Evolutionary conservation across 768 basidiomycete genomes (phyloP).

Genomic region (Suillus subalutaceus): DNA sequence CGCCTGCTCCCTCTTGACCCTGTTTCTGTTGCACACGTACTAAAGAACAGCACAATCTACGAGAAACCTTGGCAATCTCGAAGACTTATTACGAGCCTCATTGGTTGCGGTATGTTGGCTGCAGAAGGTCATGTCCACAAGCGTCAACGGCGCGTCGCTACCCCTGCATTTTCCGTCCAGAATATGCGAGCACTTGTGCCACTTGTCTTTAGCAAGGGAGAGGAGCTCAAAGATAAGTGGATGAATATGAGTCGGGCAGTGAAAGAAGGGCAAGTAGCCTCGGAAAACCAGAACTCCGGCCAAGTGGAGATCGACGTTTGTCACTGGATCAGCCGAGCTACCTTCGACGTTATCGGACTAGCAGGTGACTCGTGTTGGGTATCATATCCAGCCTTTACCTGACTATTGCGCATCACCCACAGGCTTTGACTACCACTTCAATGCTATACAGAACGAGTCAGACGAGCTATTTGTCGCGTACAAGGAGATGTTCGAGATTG

Average conservation of each 20-base stretch:
- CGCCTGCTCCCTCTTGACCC: conserved; percentile 85
- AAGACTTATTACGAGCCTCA: conserved; percentile 69
- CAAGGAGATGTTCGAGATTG: conserved; percentile 82
- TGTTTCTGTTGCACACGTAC: conserved; percentile 68
- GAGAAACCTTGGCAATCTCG: conserved; percentile 87
- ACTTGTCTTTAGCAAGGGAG: conserved; percentile 69
- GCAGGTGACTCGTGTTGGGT: conserved; percentile 55
- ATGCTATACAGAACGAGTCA: conserved; percentile 76
- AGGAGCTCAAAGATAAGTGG: conserved; percentile 66
- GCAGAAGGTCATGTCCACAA: conserved; percentile 80
- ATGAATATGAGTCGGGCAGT: conserved; percentile 41
- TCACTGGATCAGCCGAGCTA: conserved; percentile 80
- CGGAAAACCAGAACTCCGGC: conserved; percentile 24
- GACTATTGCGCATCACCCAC: neutral
- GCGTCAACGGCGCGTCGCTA: conserved; percentile 76
- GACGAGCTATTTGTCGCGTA: conserved; percentile 81
- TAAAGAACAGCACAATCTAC: conserved; percentile 72
- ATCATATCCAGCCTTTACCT: neutral
- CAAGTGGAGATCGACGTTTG: conserved; percentile 66
- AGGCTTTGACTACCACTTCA: conserved; percentile 90
- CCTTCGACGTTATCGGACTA: conserved; percentile 91
- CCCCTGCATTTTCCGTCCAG: conserved; percentile 80
- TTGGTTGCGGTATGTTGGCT: conserved; percentile 83
- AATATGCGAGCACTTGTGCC: conserved; percentile 74
- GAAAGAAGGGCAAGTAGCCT: conserved; percentile 23